These are phyloP conservation scores for Kwoniella sp. DNA, from an alignment of 768 basidiomycete species.

Conservation along the genomic window DNA sequence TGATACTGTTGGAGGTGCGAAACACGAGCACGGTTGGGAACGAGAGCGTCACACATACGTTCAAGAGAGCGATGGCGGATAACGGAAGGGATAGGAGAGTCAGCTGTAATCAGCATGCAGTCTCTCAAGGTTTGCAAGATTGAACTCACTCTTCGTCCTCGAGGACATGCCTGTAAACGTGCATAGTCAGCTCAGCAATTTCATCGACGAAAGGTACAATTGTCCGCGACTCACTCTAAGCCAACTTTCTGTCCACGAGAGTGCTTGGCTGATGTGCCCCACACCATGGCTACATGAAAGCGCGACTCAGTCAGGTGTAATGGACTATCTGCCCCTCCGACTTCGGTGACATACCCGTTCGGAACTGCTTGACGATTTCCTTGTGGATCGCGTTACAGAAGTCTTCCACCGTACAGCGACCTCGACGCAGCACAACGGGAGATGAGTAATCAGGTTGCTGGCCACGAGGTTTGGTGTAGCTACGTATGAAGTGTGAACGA, in stretches of 20 bases:
- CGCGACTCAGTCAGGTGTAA: not conserved
- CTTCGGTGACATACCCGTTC: conserved; percentile 62
- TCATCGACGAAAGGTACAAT: not conserved
- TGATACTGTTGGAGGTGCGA: conserved; percentile 29
- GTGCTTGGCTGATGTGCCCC: conserved; percentile 97
- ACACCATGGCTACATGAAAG: conserved; percentile 59
- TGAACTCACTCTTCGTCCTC: conserved; percentile 47
- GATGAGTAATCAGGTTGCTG: conserved; percentile 80
- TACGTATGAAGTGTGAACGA: conserved; percentile 4
- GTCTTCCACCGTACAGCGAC: conserved; percentile 64
- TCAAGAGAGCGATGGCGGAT: not conserved
- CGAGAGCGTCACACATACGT: not conserved
- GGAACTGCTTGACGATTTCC: conserved; percentile 95
- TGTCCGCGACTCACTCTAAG: conserved; percentile 43
- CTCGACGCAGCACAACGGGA: conserved; percentile 71
- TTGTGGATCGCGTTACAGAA: conserved; percentile 93
- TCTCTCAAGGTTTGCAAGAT: not conserved
- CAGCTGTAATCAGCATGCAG: not conserved
- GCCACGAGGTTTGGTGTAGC: conserved; percentile 88
- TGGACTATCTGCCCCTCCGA: not conserved
- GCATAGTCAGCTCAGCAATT: not conserved
- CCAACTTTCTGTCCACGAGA: conserved; percentile 78
- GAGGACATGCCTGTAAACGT: conserved; percentile 34
- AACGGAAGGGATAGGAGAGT: not conserved
- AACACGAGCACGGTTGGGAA: not conserved